These are phyloP conservation scores for Globisporangium nodosum DNA, from an alignment of 352 stramenopile species.

Conservation along the genomic window DNA sequence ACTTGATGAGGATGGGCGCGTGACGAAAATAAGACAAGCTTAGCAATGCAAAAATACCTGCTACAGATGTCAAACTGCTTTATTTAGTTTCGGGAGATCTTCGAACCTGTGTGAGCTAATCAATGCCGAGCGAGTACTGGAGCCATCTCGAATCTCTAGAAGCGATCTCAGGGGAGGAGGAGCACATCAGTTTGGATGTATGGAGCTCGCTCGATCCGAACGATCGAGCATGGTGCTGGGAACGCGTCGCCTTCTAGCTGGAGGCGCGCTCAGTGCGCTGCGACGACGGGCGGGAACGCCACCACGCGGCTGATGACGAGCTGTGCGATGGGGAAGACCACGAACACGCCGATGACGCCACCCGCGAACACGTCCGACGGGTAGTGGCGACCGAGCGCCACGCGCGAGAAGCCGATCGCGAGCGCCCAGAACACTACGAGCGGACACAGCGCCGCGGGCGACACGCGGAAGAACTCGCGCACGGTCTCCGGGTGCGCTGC, in stretches of 20 bases:
- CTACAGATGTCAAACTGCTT: neutral
- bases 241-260: neutral
- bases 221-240: too few relatives aligned
- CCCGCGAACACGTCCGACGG: slow-evolving; percentile 70
- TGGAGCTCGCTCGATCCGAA: too few relatives aligned
- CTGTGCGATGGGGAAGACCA: slow-evolving; percentile 52
- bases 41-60: neutral
- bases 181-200: too few relatives aligned
- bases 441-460: slow-evolving; percentile 28
- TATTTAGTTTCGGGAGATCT: neutral
- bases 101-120: neutral
- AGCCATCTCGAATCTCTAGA: too few relatives aligned
- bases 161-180: too few relatives aligned
- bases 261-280: neutral
- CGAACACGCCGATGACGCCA: slow-evolving; percentile 49
- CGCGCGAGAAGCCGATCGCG: slow-evolving; percentile 68
- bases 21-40: neutral
- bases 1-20: neutral
- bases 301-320: slow-evolving; percentile 21
- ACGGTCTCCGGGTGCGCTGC: slow-evolving; percentile 34
- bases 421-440: slow-evolving; percentile 55
- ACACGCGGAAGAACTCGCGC: slow-evolving; percentile 47
- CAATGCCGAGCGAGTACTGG: neutral
- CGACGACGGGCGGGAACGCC: neutral
- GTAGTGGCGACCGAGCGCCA: slow-evolving; percentile 83